A percentile compares a stretch with the other conserved stretches of the same genome.
These are phyloP conservation scores for Moesziomyces sp. DNA, from an alignment of 1,284 basidiomycete species.

Conservation along the genomic window DNA sequence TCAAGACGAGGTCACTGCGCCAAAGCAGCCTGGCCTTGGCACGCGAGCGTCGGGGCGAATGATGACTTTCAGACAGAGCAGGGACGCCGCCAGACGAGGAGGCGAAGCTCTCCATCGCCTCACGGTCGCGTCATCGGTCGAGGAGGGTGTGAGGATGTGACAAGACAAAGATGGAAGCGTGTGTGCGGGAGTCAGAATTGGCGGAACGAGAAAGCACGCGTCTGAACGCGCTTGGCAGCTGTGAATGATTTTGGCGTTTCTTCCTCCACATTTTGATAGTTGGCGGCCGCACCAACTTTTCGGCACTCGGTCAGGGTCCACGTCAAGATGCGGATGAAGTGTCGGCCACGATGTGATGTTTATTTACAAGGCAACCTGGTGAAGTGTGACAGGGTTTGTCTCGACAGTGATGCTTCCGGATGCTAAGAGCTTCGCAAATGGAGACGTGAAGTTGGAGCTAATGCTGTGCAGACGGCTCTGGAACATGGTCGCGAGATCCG, in stretches of 20 bases:
- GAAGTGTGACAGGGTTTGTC: slow-evolving; percentile 9
- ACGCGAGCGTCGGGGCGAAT: slow-evolving; percentile 2
- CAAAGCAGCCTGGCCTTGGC: slow-evolving; percentile 58
- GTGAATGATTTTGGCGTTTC: too few species aligned
- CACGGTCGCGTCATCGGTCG: neutral
- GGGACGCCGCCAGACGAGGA: slow-evolving; percentile 14
- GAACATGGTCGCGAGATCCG: slow-evolving; percentile 1
- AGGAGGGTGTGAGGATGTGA: neutral
- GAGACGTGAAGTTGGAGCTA: neutral
- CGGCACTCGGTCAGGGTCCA: too few species aligned
- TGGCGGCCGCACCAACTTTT: neutral
- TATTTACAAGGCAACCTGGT: slow-evolving; percentile 18
- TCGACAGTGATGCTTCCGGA: slow-evolving; percentile 7
- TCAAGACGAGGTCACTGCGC: slow-evolving; percentile 55
- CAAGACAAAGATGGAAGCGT: neutral
- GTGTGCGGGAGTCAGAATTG: neutral
- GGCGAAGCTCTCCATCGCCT: slow-evolving; percentile 12
- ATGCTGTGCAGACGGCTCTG: slow-evolving; percentile 4
- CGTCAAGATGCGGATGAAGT: too few species aligned
- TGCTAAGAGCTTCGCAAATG: slow-evolving; percentile 1
- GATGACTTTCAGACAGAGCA: slow-evolving; percentile 3
- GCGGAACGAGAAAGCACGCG: neutral
- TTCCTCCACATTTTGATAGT: neutral
- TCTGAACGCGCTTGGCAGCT: neutral
- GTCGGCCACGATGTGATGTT: neutral